Conservation (phyloP, 352 stramenopile species). For the Phytophthora meadii region DNA sequence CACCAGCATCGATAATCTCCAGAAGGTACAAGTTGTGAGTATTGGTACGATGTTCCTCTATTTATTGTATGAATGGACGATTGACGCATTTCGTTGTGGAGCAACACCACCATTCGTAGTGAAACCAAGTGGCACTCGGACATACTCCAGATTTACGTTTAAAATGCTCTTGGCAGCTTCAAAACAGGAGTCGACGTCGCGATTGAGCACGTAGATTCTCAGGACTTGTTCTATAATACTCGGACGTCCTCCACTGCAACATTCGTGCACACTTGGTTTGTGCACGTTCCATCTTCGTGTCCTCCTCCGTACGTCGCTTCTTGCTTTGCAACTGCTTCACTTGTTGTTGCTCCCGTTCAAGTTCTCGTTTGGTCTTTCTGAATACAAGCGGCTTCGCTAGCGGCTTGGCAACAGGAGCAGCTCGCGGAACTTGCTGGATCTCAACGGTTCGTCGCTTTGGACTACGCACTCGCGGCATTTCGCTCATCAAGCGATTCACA, state of each 20-base stretch:
- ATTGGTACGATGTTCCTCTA: slow-evolving; percentile 32
- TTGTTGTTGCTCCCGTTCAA: slow-evolving; percentile 51
- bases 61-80: slow-evolving; percentile 40
- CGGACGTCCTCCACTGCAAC: slow-evolving; percentile 32
- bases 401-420: slow-evolving; percentile 18
- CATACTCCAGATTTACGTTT: too few species aligned
- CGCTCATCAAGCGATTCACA: slow-evolving; percentile 22
- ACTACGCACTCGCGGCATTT: slow-evolving; percentile 26
- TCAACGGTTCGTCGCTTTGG: slow-evolving; percentile 8
- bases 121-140: too few species aligned
- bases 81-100: slow-evolving; percentile 1
- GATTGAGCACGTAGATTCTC: slow-evolving; percentile 31
- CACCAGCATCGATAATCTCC: too few species aligned
- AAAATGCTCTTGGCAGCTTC: slow-evolving; percentile 12
- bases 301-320: slow-evolving; percentile 20
- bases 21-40: not conserved
- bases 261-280: slow-evolving; percentile 28
- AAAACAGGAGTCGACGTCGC: slow-evolving; percentile 51
- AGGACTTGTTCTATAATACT: slow-evolving; percentile 14
- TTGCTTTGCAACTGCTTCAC: slow-evolving; percentile 26
- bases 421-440: slow-evolving; percentile 6
- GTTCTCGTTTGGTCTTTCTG: slow-evolving; percentile 63
- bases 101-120: too few species aligned
- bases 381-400: slow-evolving; percentile 51
- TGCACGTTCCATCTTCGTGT: not conserved